Evolutionary conservation across 352 stramenopile species (phyloP), one percentile per base, ranked within the genome.

Genomic region (Globisporangium cylindrosporum): DNA sequence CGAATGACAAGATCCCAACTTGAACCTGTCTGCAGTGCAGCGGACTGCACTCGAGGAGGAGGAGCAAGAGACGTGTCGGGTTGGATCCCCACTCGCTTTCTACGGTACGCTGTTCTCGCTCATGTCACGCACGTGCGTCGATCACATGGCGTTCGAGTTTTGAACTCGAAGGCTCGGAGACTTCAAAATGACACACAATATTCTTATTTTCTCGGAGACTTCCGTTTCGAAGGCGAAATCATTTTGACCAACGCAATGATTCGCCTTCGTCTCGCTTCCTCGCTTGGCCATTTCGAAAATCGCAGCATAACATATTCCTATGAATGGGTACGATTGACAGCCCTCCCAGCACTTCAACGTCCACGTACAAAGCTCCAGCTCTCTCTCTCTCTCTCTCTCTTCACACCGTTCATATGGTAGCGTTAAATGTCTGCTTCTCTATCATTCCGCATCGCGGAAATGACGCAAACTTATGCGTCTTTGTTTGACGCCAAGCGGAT

Each of bases 381-480:
- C 48, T n/a, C 6, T 1, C 48, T 55, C 18, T 14, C 15, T n/a
- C 4, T 0, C 48, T 55, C 18, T 14, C 15, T 8, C 27, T 32
- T 32, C 27, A 32, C 27, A 32, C 3, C 27, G 27, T 32, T 32
- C 27, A 49, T 22, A n/a, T 18, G 15, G 41, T 49, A 18, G 41
- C n/a, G 41, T 49, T 43, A 18, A 43, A 43, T 32, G 27, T 7
- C 2, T 20, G 3, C 38, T 20, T 20, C 25, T 36, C 12, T 24
- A 38, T 24, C 15, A 22, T 20, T 59, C n/a, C n/a, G 25, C 27
- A 41, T 38, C 3, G 41, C 41, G 5, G 12, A 43, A 38, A 24
- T 38, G 15, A 41, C 20, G 15, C 54, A 41, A 59, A 32, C 1
- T 41, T 27, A 60, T 76, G 78, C n/a, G 10, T 34, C 67, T 70